phyloP scores from a whole-genome alignment of 2,329 filamentous ascomycete species.

The Paecilomyces variotii region DNA sequence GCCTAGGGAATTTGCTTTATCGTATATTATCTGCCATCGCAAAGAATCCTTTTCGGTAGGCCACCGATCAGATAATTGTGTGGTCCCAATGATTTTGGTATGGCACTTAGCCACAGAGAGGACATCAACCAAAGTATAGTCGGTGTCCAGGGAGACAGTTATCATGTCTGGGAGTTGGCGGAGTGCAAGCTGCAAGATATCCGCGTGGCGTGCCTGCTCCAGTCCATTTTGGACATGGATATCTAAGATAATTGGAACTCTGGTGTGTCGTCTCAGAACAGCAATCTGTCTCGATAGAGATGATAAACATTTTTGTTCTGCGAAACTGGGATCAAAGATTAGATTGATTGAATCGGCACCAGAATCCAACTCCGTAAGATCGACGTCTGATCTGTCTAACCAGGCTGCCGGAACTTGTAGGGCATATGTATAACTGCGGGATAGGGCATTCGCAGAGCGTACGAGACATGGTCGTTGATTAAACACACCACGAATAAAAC shows the following conservation, averaged over 20 bases:
- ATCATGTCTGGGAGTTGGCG: conserved; percentile 11
- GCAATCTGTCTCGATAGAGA: conserved; percentile 9
- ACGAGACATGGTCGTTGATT: conserved; percentile 5
- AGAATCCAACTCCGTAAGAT: background rate
- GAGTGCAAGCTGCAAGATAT: conserved; percentile 3
- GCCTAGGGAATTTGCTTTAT: background rate
- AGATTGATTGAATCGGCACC: background rate
- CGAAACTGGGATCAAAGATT: background rate
- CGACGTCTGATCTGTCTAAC: background rate
- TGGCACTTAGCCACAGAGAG: conserved; percentile 5
- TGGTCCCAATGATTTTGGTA: conserved; percentile 7
- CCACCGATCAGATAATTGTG: background rate
- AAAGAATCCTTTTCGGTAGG: background rate
- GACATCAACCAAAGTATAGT: background rate
- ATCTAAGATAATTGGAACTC: conserved; percentile 13
- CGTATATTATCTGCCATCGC: background rate
- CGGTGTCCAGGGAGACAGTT: conserved; percentile 5
- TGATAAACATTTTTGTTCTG: conserved; percentile 2
- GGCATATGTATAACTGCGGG: conserved; percentile 11
- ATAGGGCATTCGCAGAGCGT: conserved; percentile 8
- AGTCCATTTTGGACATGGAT: background rate
- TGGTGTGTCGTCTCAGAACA: conserved; percentile 8
- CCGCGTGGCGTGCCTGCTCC: background rate
- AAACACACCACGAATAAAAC: conserved; percentile 12
- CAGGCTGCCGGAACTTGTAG: conserved; percentile 6